Evolutionary conservation across 202 grass and related monocot species (phyloP), one percentile per base, ranked within the genome.

Genomic region (Digitaria exilis): DNA sequence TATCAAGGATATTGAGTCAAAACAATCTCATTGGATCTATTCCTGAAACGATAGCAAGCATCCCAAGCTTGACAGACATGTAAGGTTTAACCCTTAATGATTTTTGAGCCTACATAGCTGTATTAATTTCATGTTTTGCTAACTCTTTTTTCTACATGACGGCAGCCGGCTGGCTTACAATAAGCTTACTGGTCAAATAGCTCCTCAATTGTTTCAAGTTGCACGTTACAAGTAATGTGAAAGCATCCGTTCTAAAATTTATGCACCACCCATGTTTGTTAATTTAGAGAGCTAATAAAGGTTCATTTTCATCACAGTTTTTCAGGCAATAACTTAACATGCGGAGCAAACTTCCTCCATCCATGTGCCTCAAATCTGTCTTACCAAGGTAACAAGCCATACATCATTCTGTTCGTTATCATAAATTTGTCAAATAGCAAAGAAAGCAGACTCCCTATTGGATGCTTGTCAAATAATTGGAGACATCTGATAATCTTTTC

Each of bases 91-190:
- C 62, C 73, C 16, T 84, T 63, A 55, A 10, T 70, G 79, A 50
- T 41, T 88, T 51, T n/a, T 88, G 10, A 54, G 43, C 8, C 22
- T 18, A 75, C 8, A 32, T 32, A 11, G 54, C 56, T 54, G 14
- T 45, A 44, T 76, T 28, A 6, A 65, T 67, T 62, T 66, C 17
- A 32, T 77, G 69, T 11, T 60, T 67, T 26, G 60, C 69, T 84
- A 78, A 84, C 78, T 59, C 1, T 62, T 58, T 56, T 49, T 54
- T 74, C 61, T 87, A 60, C 29, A 65, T 75, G 43, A 49, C 84
- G 49, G 75, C 90, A 97, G 95, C 77, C 79, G 88, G n/a, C 84
- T 97, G 68, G 90, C 95, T 19, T 93, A 89, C 90, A 97, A 97
- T 82, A 78, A 86, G 39, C 90, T 97, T 70, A 89, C 86, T n/a